Conservation (phyloP, 345 rosid species). For the Fremontodendron californicum region DNA sequence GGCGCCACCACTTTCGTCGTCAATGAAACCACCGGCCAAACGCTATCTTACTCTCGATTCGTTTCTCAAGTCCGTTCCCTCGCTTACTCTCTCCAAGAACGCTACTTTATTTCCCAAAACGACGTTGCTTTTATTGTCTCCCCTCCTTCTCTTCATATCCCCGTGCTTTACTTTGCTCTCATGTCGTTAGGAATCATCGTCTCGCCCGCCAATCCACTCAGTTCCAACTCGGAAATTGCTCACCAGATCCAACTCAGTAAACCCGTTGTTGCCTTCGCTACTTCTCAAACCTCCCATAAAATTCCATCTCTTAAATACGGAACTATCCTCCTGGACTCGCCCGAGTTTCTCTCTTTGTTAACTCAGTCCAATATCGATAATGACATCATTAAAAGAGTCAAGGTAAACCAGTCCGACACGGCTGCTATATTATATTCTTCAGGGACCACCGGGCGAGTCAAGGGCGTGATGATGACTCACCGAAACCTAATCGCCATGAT, state of each 20-base stretch:
- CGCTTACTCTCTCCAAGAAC: conserved; percentile 36
- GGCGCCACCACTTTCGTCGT: conserved; percentile 35
- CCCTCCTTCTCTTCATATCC: conserved; percentile 58
- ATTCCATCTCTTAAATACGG: conserved; percentile 38
- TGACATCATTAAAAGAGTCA: conserved; percentile 12
- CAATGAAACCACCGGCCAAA: conserved; percentile 38
- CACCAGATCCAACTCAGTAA: conserved; percentile 51
- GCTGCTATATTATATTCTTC: conserved; percentile 82
- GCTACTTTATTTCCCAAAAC: conserved; percentile 37
- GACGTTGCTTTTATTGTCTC: conserved; percentile 66
- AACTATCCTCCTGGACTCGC: conserved; percentile 62
- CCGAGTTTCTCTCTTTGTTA: conserved; percentile 57
- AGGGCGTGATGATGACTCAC: conserved; percentile 68
- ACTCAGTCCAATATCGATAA: conserved; percentile 5
- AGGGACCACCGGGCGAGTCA: conserved; percentile 76
- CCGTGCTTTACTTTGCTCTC: conserved; percentile 64
- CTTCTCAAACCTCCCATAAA: conserved; percentile 40
- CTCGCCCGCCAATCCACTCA: conserved; percentile 70
- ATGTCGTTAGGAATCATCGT: conserved; percentile 64
- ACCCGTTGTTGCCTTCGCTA: conserved; percentile 70
- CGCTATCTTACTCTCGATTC: conserved; percentile 46
- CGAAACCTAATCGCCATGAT: conserved; percentile 61
- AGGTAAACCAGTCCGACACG: conserved; percentile 49
- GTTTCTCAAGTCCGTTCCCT: conserved; percentile 43
- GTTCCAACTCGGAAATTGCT: conserved; percentile 52